A percentile compares a stretch with the other conserved stretches of the same genome.
phyloP scores from a whole-genome alignment of 805 yeast species.

The Deakozyma indianensis region DNA sequence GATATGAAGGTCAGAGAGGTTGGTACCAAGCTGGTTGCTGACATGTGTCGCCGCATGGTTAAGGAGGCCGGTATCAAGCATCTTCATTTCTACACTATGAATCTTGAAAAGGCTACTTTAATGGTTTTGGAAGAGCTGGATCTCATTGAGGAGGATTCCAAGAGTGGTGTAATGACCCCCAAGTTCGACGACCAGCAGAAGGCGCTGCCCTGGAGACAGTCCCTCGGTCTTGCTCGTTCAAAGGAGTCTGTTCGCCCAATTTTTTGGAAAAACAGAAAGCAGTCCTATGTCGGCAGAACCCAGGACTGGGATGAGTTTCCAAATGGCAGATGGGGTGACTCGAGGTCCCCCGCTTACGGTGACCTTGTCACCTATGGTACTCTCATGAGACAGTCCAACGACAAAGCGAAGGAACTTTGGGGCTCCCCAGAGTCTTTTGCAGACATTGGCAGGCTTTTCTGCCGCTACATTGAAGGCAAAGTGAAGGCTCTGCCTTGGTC shows the following conservation, averaged over 20 bases:
- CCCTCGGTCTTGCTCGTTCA: slow-evolving; percentile 64
- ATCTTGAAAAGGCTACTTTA: slow-evolving; percentile 78
- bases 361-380: slow-evolving; percentile 74
- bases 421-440: slow-evolving; percentile 51
- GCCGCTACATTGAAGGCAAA: slow-evolving; percentile 57
- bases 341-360: slow-evolving; percentile 94
- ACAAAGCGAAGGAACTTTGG: slow-evolving; percentile 77
- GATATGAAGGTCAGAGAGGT: slow-evolving; percentile 75
- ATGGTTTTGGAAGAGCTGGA: slow-evolving; percentile 72
- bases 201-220: slow-evolving; percentile 74
- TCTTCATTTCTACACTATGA: slow-evolving; percentile 95
- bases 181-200: slow-evolving; percentile 14
- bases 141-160: slow-evolving; percentile 22
- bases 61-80: slow-evolving; percentile 65
- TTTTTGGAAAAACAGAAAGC: slow-evolving; percentile 90
- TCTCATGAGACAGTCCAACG: slow-evolving; percentile 60
- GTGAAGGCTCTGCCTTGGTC: slow-evolving; percentile 83
- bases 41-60: slow-evolving; percentile 64
- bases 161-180: slow-evolving; percentile 18
- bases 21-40: slow-evolving; percentile 71
- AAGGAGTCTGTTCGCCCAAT: slow-evolving; percentile 84
- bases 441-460: slow-evolving; percentile 51
- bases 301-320: slow-evolving; percentile 97
- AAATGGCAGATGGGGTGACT: slow-evolving; percentile 97
- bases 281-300: slow-evolving; percentile 77